phyloP scores from a whole-genome alignment of 805 yeast species.

The Teunomyces aglyptinius region DNA sequence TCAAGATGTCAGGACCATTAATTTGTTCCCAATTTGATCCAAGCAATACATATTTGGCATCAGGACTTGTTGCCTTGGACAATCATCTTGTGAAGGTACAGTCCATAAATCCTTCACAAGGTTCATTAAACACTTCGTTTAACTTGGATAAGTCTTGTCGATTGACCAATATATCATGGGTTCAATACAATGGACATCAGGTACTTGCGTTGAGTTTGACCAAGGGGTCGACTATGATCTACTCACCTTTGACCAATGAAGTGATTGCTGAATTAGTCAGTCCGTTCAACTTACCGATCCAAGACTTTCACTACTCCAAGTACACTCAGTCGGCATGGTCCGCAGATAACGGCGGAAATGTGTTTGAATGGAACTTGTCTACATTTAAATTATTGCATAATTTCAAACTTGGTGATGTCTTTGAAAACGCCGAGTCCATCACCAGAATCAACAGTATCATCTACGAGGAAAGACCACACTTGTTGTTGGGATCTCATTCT shows the following conservation, averaged over 20 bases:
- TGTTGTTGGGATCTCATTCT: conserved; percentile 67
- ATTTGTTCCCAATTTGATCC: conserved; percentile 57
- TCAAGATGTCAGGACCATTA: conserved; percentile 21
- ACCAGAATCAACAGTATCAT: conserved; percentile 28
- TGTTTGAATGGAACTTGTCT: conserved; percentile 61
- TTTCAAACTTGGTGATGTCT: conserved; percentile 40
- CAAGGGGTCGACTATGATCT: conserved; percentile 62
- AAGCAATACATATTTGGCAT: conserved; percentile 59
- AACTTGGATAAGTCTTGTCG: conserved; percentile 51
- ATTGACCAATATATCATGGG: conserved; percentile 56
- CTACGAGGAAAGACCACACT: conserved; percentile 36
- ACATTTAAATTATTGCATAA: conserved; percentile 41
- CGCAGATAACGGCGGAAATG: conserved; percentile 54
- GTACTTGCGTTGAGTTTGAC: conserved; percentile 62
- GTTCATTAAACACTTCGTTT: conserved; percentile 46
- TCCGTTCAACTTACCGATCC: conserved; percentile 44
- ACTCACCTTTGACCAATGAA: conserved; percentile 64
- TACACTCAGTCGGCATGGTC: conserved; percentile 52
- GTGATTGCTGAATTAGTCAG: conserved; percentile 52
- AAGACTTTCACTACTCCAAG: conserved; percentile 47
- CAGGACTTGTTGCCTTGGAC: conserved; percentile 66
- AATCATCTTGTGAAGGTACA: conserved; percentile 67
- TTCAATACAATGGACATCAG: conserved; percentile 40
- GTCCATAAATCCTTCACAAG: conserved; percentile 43
- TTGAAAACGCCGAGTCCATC: conserved; percentile 34